Evolutionary conservation across 2,329 filamentous ascomycete species (phyloP), one percentile per base, ranked within the genome.

Genomic region (Penicillium sp.): DNA sequence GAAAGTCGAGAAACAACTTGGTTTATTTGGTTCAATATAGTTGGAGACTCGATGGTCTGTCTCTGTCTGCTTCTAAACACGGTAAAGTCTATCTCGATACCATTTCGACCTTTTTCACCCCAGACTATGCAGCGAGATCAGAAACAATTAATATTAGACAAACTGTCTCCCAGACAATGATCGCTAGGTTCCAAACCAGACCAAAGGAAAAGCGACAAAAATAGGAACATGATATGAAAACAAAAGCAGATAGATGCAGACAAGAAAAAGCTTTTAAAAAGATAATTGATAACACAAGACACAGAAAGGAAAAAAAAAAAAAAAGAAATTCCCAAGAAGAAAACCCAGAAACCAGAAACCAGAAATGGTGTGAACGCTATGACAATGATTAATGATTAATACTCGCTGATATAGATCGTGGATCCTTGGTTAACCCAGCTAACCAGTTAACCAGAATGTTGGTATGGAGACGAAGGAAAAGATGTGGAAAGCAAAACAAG

Each of bases 331-430:
- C 34, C 43, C 39, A 42, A 38, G 47, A 26, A 45, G 42, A 37
- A 50, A 40, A 37, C 38, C 47, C 40, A 50, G 10, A 51, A 50
- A 37, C 44, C 16, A 40, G 43, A 44, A 50, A 55, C 40, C 16
- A 51, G 32, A 46, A 44, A 46, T 51, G 43, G 13, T 40, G 43
- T 40, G 43, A 39, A 57, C 51, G 61, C 61, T 64, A 48, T 57
- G 53, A 56, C 31, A 58, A 64, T 55, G 44, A 64, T 63, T 63
- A 64, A 50, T 46, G 42, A 63, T 62, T 63, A 63, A 60, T 55
- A 40, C 59, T 57, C 59, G 61, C 62, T 64, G 51, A 55, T 61
- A 42, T 57, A 44, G 45, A 56, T 53, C 47, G 42, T 44, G 49
- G 57, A 59, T 50, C 53, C 39, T 37, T 55, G 48, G 53, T 55